These are phyloP conservation scores for Tetraselmis chui DNA, from an alignment of 139 green algal species.

Conservation along the genomic window DNA sequence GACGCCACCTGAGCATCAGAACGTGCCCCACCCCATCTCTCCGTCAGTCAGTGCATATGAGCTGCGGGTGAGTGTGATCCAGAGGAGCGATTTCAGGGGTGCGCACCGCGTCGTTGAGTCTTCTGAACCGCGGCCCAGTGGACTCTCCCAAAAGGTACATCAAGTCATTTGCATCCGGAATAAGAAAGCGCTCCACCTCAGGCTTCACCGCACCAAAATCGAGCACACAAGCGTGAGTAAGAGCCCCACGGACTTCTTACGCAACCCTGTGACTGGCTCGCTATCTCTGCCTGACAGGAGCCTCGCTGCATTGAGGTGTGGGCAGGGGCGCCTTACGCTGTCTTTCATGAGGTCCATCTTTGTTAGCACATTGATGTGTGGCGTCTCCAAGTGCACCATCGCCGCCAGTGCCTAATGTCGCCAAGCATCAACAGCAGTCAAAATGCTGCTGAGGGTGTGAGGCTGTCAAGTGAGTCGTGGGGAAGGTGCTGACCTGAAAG, in stretches of 20 bases:
- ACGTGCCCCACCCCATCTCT: too few relatives aligned
- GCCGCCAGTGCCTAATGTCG: slow-evolving; percentile 74
- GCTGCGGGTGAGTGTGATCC: not conserved
- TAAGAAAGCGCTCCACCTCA: slow-evolving; percentile 62
- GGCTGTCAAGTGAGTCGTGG: not conserved
- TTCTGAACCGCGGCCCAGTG: slow-evolving; percentile 54
- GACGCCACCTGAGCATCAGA: slow-evolving; percentile 50
- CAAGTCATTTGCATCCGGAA: slow-evolving; percentile 61
- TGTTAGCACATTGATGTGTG: slow-evolving; percentile 94
- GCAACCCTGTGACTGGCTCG: not conserved
- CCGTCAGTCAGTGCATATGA: not conserved
- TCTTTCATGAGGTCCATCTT: slow-evolving; percentile 86
- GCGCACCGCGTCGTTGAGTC: slow-evolving; percentile 49
- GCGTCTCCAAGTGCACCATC: slow-evolving; percentile 96
- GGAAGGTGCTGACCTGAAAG: not conserved
- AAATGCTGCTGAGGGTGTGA: not conserved
- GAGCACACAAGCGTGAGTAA: not conserved
- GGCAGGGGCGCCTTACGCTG: slow-evolving; percentile 34
- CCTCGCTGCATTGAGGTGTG: not conserved
- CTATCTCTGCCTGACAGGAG: not conserved
- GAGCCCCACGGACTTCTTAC: not conserved
- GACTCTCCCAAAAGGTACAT: slow-evolving; percentile 35
- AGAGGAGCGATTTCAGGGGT: not conserved
- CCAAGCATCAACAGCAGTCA: too few relatives aligned
- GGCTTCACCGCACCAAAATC: slow-evolving; percentile 23